A percentile compares a stretch with the other conserved stretches of the same genome.
Conservation (phyloP, 2,329 filamentous ascomycete genomes). For the Fusarium fracticaudum region DNA sequence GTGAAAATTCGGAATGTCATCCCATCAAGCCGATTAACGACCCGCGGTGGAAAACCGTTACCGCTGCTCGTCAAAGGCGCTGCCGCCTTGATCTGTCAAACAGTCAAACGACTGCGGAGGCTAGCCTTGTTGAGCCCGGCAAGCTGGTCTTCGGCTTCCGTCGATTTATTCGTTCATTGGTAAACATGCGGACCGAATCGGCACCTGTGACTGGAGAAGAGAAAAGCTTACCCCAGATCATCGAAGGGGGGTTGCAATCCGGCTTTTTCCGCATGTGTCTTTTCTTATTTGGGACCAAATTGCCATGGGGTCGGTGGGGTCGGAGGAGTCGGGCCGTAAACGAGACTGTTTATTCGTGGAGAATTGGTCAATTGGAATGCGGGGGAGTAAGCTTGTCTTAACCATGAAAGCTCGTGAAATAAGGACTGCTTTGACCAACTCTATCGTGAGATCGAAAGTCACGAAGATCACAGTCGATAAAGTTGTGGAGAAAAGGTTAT, state of each 20-base stretch:
- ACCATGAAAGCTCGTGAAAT: background rate
- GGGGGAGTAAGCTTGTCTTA: slow-evolving; percentile 26
- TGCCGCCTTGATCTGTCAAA: slow-evolving; percentile 1
- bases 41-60: background rate
- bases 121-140: background rate
- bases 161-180: background rate
- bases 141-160: background rate
- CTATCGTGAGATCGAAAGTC: background rate
- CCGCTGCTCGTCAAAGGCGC: slow-evolving; percentile 6
- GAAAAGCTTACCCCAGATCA: slow-evolving; percentile 15
- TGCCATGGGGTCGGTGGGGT: slow-evolving; percentile 6
- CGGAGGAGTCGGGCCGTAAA: slow-evolving; percentile 31
- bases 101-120: background rate
- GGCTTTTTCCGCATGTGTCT: slow-evolving; percentile 20
- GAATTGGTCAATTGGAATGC: slow-evolving; percentile 20
- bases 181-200: background rate
- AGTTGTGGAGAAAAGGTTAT: background rate
- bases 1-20: slow-evolving; percentile 1
- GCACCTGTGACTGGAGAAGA: background rate
- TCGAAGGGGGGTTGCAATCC: slow-evolving; percentile 4
- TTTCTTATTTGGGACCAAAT: slow-evolving; percentile 5
- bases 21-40: slow-evolving; percentile 1
- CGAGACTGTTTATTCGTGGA: slow-evolving; percentile 29
- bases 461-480: background rate
- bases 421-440: background rate